A percentile compares a stretch with the other conserved stretches of the same genome.
Conservation (phyloP, 1,284 basidiomycete species). For the Austroboletus novae-zelandiae region DNA sequence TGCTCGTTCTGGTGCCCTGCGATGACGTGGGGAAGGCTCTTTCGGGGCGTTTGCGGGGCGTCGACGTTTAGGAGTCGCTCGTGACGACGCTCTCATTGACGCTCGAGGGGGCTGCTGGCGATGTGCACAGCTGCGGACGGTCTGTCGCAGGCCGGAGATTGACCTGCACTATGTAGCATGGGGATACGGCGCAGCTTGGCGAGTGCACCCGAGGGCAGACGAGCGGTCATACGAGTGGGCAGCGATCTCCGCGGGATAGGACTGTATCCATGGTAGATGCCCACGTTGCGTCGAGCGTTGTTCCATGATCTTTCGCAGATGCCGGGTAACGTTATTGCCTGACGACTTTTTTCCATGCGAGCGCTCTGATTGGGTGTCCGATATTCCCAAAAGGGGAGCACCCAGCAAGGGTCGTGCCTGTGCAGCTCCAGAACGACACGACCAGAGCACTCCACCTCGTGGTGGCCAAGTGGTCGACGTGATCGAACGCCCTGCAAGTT, state of each 20-base stretch:
- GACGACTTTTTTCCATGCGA: conserved; percentile 13
- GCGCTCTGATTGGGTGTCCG: conserved; percentile 7
- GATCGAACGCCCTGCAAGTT: conserved; percentile 1
- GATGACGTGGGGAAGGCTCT: conserved; percentile 24
- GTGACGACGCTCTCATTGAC: neutral
- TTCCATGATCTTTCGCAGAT: conserved; percentile 6
- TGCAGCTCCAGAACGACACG: neutral
- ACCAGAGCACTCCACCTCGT: conserved; percentile 6
- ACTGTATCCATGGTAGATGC: conserved; percentile 30
- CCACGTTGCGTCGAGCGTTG: conserved; percentile 27
- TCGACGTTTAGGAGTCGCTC: conserved; percentile 20
- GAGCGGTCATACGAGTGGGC: conserved; percentile 7
- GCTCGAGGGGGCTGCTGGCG: conserved; percentile 4
- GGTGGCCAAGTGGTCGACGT: conserved; percentile 3
- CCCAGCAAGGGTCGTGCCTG: conserved; percentile 9
- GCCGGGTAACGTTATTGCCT: conserved; percentile 24
- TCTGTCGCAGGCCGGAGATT: conserved; percentile 22
- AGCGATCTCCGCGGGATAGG: conserved; percentile 32
- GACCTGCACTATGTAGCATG: conserved; percentile 14
- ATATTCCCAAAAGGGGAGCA: conserved; percentile 10
- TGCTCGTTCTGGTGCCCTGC: conserved; percentile 7
- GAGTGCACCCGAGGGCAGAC: conserved; percentile 9
- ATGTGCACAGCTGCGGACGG: conserved; percentile 6
- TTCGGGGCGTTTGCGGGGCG: conserved; percentile 2
- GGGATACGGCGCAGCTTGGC: conserved; percentile 23